Percentiles rank a stretch among this genome's conserved stretches.
phyloP scores from a whole-genome alignment of 176 grass and related monocot genomes.

The Triticum urartu region DNA sequence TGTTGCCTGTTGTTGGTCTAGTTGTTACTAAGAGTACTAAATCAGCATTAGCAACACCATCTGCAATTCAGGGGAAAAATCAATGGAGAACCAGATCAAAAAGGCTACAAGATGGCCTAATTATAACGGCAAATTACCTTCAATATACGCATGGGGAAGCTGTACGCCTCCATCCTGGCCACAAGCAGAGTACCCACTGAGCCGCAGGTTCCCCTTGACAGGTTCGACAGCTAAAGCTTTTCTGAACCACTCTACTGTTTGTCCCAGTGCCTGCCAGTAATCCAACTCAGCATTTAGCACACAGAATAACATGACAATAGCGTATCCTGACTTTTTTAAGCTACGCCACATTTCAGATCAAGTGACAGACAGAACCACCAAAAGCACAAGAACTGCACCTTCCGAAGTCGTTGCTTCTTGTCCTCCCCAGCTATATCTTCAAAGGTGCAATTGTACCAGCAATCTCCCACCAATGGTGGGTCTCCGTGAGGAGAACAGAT shows the following conservation, averaged over 20 bases:
- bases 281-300: slow-evolving; percentile 26
- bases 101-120: neutral
- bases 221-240: slow-evolving; percentile 98
- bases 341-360: neutral
- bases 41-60: slow-evolving; percentile 90
- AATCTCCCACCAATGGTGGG: slow-evolving; percentile 84
- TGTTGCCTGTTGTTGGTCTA: slow-evolving; percentile 97
- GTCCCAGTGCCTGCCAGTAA: slow-evolving; percentile 71
- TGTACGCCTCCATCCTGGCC: slow-evolving; percentile 98
- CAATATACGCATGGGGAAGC: slow-evolving; percentile 87
- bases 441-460: slow-evolving; percentile 94
- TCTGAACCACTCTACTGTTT: slow-evolving; percentile 97
- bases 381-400: slow-evolving; percentile 54
- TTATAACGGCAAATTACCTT: slow-evolving; percentile 54
- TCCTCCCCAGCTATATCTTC: slow-evolving; percentile 92
- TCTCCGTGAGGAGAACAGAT: slow-evolving; percentile 79
- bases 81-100: neutral
- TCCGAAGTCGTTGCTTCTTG: slow-evolving; percentile 94
- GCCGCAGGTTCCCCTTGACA: slow-evolving; percentile 91
- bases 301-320: slow-evolving; percentile 6
- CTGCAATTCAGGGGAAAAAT: slow-evolving; percentile 40
- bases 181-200: slow-evolving; percentile 99
- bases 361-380: neutral
- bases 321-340: neutral
- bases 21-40: slow-evolving; percentile 99